Percentiles rank a stretch among this genome's conserved stretches.
phyloP scores from a whole-genome alignment of 2,329 filamentous ascomycete genomes.

The Sclerotinia spermophila region DNA sequence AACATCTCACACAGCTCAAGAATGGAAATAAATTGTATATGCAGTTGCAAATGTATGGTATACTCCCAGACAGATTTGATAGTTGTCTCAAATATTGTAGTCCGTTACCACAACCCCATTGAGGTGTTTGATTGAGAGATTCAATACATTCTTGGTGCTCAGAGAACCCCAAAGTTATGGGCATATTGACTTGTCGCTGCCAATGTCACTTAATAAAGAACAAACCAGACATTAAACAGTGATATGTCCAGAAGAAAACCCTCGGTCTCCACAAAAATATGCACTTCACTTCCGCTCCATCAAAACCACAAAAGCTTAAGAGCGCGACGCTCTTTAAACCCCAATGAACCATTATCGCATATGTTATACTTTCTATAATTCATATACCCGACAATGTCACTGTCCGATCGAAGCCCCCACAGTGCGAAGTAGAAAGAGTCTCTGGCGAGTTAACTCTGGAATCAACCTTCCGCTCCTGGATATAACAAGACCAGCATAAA shows the following conservation, averaged over 20 bases:
- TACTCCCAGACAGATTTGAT: conserved; percentile 45
- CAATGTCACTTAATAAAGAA: not conserved
- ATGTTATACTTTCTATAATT: not conserved
- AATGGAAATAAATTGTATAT: conserved; percentile 41
- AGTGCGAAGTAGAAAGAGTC: not conserved
- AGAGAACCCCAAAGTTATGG: conserved; percentile 16
- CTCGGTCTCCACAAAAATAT: not conserved
- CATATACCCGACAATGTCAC: not conserved
- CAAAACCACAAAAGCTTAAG: not conserved
- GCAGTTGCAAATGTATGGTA: conserved; percentile 44
- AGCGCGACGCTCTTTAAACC: not conserved
- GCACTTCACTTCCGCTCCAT: not conserved
- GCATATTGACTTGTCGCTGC: not conserved
- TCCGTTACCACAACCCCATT: too few species aligned
- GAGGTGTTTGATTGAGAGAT: conserved; percentile 38
- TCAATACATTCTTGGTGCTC: conserved; percentile 36
- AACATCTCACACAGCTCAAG: conserved; percentile 40
- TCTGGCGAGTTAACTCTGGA: not conserved
- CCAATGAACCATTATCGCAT: not conserved
- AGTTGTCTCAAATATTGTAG: conserved; percentile 38
- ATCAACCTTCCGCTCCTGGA: not conserved
- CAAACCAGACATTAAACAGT: not conserved
- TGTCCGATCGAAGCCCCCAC: not conserved
- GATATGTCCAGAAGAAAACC: not conserved
- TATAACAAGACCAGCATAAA: not conserved